Evolutionary conservation across 78 protist genomes (phyloP).

Genomic region (Polysphondylium violaceum): DNA sequence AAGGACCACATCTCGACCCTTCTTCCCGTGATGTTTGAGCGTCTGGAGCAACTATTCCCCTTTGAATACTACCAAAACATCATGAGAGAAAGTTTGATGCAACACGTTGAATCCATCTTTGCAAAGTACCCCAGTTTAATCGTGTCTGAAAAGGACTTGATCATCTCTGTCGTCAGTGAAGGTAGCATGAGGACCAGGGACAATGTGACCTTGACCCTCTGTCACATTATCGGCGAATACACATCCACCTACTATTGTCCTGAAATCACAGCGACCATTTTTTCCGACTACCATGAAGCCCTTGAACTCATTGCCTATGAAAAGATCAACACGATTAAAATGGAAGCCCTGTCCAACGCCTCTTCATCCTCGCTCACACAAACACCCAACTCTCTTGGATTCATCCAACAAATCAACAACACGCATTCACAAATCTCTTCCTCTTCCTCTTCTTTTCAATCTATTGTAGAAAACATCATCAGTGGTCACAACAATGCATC

Average conservation of each 20-base stretch:
- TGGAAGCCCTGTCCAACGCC: slow-evolving; percentile 30
- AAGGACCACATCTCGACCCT: neutral
- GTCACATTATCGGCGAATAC: slow-evolving; percentile 66
- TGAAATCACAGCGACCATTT: neutral
- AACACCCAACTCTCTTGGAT: no score
- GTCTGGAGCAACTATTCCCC: slow-evolving; percentile 60
- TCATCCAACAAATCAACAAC: no score
- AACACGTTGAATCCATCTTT: slow-evolving; percentile 9
- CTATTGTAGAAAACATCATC: no score
- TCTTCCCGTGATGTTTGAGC: slow-evolving; percentile 49
- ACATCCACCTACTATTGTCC: neutral
- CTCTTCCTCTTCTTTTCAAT: no score
- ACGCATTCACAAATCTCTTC: no score
- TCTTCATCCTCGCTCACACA: slow-evolving; percentile 27
- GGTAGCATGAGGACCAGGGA: slow-evolving; percentile 26
- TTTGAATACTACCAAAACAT: slow-evolving; percentile 37
- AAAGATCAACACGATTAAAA: slow-evolving; percentile 58
- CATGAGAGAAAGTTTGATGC: slow-evolving; percentile 36
- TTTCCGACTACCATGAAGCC: slow-evolving; percentile 64
- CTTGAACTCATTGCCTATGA: slow-evolving; percentile 65
- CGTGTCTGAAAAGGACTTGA: slow-evolving; percentile 34
- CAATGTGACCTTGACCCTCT: neutral
- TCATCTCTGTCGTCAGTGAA: slow-evolving; percentile 25
- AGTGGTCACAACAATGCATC: no score
- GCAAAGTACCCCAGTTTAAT: slow-evolving; percentile 25